Evolutionary conservation across 306 rosid genomes (phyloP), one percentile per base, ranked within the genome.

Genomic region (Quercus dentata): DNA sequence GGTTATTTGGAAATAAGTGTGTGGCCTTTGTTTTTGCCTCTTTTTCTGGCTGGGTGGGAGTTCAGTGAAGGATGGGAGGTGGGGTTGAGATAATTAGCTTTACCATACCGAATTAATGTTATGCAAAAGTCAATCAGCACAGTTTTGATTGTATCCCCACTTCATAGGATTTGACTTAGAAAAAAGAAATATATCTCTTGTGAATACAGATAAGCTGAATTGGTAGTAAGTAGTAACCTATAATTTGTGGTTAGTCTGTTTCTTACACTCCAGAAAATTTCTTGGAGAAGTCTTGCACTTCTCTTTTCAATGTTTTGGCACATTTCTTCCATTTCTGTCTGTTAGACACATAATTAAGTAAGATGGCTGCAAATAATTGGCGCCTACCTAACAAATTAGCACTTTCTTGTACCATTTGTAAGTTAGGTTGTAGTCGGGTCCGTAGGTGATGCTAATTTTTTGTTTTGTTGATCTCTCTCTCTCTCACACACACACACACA

Each of bases 401-500:
- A 59, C 18, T 28, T 23, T 6, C 28, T 59, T 59, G 13, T 59
- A 23, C 67, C 67, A 59, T 59, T 59, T 59, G 33, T 59, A 59
- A 59, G 30, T 59, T 59, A 23, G 67, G 28, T 23, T 20, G 17
- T 4, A 23, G 4, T 49, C 3, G 67, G 17, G 67, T 23, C 15
- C 1, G 1, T 9, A 23, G 18, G 28, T 23, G 17, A 59, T 23
- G 0, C 1, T 21, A 12, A 61, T 12, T 2, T 21, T 11, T 61
- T 13, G 25, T 25, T 61, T 23, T 61, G 67, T 10, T 25, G 19
- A 12, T 61, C 67, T 23, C 67, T 23, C 15, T 23, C 33, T 44
- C 76, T 3, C 21, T 0, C 61, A 0, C 62, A 0, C 30, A 0
- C 65, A 0, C 23, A 0, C 58, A 3, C 56, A 1, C 7, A 1